Evolutionary conservation across 345 rosid species (phyloP).

Genomic region (Rubroshorea leprosula): DNA sequence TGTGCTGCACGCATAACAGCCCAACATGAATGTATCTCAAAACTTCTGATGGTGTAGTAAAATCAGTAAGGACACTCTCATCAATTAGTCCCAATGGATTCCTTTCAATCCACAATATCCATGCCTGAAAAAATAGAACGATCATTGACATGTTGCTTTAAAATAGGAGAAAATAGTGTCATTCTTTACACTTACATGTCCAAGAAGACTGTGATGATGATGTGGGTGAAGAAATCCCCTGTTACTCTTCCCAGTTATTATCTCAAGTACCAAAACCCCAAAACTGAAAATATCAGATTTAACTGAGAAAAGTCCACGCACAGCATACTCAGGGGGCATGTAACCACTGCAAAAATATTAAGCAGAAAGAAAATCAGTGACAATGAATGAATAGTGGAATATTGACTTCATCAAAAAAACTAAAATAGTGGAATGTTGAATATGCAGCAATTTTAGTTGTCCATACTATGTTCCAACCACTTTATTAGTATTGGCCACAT

Average conservation of each 20-base stretch:
- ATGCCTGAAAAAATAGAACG: slow-evolving; percentile 15
- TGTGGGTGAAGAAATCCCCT: not conserved
- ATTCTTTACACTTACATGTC: not conserved
- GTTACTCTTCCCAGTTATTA: slow-evolving; percentile 1
- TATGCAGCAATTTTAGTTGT: not conserved
- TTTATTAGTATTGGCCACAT: slow-evolving; percentile 31
- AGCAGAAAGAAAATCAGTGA: not conserved
- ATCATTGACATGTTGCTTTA: not conserved
- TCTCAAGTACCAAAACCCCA: slow-evolving; percentile 1
- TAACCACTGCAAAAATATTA: not conserved
- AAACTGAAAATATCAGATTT: slow-evolving; percentile 3
- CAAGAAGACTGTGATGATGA: slow-evolving; percentile 1
- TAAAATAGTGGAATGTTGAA: not conserved
- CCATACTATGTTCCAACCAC: slow-evolving; percentile 42
- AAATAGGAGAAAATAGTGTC: not conserved
- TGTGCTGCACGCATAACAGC: slow-evolving; percentile 17
- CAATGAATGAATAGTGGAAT: too few species aligned
- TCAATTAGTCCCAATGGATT: slow-evolving; percentile 16
- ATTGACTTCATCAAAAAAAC: too few species aligned
- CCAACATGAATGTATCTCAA: slow-evolving; percentile 15
- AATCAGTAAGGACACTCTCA: not conserved
- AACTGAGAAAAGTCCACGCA: not conserved
- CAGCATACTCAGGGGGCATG: slow-evolving; percentile 5
- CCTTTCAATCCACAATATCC: slow-evolving; percentile 27
- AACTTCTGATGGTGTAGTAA: slow-evolving; percentile 6